phyloP scores from a whole-genome alignment of 176 grass and related monocot genomes.

The Lolium perenne region DNA sequence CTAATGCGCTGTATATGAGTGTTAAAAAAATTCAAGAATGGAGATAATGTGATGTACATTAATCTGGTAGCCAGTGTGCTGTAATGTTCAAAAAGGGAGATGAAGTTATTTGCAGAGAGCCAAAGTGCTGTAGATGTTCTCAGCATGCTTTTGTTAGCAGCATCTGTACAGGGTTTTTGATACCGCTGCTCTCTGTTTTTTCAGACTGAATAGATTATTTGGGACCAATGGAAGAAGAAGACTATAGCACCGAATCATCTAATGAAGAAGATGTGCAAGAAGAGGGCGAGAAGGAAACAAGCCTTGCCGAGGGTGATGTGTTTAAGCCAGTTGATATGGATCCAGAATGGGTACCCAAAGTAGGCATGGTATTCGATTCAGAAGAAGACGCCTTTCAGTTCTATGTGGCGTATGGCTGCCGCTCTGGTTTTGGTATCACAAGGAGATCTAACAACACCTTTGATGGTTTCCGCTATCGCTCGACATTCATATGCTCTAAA shows the following conservation, averaged over 20 bases:
- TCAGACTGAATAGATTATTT: conserved; percentile 30
- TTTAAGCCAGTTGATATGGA: conserved; percentile 62
- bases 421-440: conserved; percentile 73
- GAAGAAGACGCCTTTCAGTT: conserved; percentile 92
- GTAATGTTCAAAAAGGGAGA: neutral
- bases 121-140: neutral
- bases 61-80: too few relatives aligned
- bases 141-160: conserved; percentile 34
- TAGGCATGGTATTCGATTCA: conserved; percentile 77
- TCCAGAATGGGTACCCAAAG: conserved; percentile 55
- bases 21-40: too few relatives aligned
- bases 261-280: conserved; percentile 64
- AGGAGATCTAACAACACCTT: conserved; percentile 84
- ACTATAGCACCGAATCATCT: conserved; percentile 61
- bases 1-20: too few relatives aligned
- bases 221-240: conserved; percentile 57
- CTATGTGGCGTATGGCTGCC: conserved; percentile 77
- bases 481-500: conserved; percentile 85
- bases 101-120: neutral
- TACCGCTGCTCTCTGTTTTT: conserved; percentile 14
- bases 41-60: neutral
- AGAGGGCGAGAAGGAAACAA: conserved; percentile 55
- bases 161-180: neutral
- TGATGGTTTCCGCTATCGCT: conserved; percentile 80
- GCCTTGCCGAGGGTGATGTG: conserved; percentile 29